Base-by-base conservation (phyloP, 305 asterid species). In the Solanum chacoense region DNA sequence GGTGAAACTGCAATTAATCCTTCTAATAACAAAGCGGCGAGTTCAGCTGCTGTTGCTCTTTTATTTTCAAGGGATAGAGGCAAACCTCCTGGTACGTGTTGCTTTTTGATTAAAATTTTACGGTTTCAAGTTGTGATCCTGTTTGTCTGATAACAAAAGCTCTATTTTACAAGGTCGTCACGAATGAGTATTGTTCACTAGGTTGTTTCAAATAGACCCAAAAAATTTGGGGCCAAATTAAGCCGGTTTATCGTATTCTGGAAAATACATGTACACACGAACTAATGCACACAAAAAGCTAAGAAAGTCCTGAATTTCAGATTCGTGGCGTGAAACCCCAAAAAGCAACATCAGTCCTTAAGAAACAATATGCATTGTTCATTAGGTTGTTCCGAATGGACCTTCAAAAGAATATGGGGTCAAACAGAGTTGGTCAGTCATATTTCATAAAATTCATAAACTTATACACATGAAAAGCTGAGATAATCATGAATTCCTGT, bases 31-130 rank as follows among this genome's bases (percentile, higher is more conserved):
- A 90, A 75, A 79, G 37, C 32, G 36, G 63, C 73, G 42, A 84
- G 86, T 80, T 78, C 91, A 69, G 94, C 92, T 87, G 96, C 94
- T 79, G 93, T 91, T 89, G 97, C 96, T 81, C 94, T 97, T 85
- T 34, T 95, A 89, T 94, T 96, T 90, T 93, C 93, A 80, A 93
- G 92, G 90, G 96, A 96, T 55, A 91, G 90, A 89, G 78, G 91
- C 88, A 96, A 90, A 88, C 92, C 95, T 80, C 90, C 88, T 91
- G 98, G 99, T 96, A 94, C 74, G 36, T 88, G 72, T 77, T 87
- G 35, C 35, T 31, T 77, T 42, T 75, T 76, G 26, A 77, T 31
- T 81, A 69, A 59, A 59, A 76, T 26, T 20, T 75, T 72, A 24
- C 28, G 12, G 73, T 87, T 87, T 87, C 87, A 12, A 83, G 26